Base-by-base conservation (phyloP, 306 rosid genomes). In the Cicer pinnatifidum region DNA sequence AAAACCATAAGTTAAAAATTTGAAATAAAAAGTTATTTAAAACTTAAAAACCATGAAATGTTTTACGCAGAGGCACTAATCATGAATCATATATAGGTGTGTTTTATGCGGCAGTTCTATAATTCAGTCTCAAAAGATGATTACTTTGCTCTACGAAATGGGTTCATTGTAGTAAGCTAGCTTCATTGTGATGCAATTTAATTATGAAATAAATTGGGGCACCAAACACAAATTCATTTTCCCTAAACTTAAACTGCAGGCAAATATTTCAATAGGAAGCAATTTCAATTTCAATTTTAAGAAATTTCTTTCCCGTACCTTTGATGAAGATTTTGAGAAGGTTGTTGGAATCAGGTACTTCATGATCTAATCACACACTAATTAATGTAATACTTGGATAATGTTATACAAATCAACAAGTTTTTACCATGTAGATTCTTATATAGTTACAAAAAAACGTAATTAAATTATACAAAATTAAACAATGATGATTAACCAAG, bases 61-160 rank as follows among this genome's bases (percentile, higher is more conserved):
- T 11, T 54, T 54, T 5, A 11, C 7, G 6, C 15, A 4, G 2
- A 47, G 9, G 9, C 15, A 57, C 62, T 77, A 58, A 67, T 23
- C 39, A 67, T 3, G 11, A 69, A 1, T 8, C 23, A 28, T 16
- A 44, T 20, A 11, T 19, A 87, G 96, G 85, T 69, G 54, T 88
- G 96, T 73, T 84, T 86, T 23, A 16, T 75, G 39, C 60, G 90
- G 45, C 96, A 90, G 46, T 90, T 90, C 76, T 44, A 79, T 70
- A 77, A 80, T 20, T 88, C 92, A 39, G 76, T 88, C 71, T 75
- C 96, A 44, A 86, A 86, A 84, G 78, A 77, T 17, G 96, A 90
- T 83, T 90, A 88, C 73, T 84, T 88, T 74, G 81, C 88, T 11
- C 88, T 90, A 33, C 79, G 92, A 40, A 86, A 86, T 57, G 96